Conservation (phyloP, 2,329 filamentous ascomycete species). For the Colletotrichum siamense region DNA sequence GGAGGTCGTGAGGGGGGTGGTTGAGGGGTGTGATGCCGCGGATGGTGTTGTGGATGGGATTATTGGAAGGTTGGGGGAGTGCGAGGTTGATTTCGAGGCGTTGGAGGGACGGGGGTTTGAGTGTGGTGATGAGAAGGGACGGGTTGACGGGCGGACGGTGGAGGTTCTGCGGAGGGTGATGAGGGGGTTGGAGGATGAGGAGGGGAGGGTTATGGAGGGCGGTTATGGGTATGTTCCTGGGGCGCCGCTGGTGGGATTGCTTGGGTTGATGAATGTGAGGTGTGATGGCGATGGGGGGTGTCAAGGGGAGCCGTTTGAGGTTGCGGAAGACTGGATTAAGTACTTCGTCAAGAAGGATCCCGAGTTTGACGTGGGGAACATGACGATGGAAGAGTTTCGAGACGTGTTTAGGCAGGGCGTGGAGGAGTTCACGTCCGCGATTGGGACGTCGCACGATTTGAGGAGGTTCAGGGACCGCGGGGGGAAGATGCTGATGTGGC, state of each 20-base stretch:
- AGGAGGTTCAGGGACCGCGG: slow-evolving; percentile 33
- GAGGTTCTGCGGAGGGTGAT: slow-evolving; percentile 1
- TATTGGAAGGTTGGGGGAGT: slow-evolving; percentile 29
- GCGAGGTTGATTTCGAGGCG: slow-evolving; percentile 15
- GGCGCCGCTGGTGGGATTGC: not conserved
- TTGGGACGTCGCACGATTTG: slow-evolving; percentile 32
- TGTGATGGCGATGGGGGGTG: not conserved
- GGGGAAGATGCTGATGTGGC: slow-evolving; percentile 48
- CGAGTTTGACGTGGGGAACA: slow-evolving; percentile 23
- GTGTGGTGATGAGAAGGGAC: slow-evolving; percentile 29
- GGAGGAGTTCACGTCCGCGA: slow-evolving; percentile 23
- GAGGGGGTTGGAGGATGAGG: not conserved
- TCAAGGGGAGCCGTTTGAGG: not conserved
- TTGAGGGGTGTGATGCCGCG: slow-evolving; percentile 45
- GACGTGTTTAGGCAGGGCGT: slow-evolving; percentile 24
- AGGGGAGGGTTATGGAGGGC: not conserved
- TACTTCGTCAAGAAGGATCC: slow-evolving; percentile 30
- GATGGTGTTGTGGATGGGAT: slow-evolving; percentile 54
- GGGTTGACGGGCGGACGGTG: not conserved
- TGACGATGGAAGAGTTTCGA: slow-evolving; percentile 5
- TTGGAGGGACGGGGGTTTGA: slow-evolving; percentile 9
- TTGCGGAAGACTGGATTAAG: not conserved
- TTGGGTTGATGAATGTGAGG: not conserved
- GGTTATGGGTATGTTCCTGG: not conserved
- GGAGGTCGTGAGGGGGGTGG: slow-evolving; percentile 39